Percentiles rank a stretch among this genome's conserved stretches.
Conservation (phyloP, 2,329 filamentous ascomycete genomes). For the Calonectria multiphialidica region DNA sequence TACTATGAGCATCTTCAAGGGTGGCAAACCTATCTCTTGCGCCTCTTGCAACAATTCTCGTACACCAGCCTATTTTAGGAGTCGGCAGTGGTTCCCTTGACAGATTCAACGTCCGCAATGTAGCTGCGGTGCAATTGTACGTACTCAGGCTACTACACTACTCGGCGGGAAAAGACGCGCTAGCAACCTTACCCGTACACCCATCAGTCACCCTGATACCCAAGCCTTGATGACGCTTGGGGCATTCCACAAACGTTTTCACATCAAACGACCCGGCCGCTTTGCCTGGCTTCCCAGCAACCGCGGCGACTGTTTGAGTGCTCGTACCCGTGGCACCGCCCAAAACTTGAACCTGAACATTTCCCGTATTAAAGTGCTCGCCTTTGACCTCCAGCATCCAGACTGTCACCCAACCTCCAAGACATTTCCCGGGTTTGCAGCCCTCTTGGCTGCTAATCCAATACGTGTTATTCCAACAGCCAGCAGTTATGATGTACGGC, state of each 20-base stretch:
- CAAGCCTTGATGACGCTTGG: not conserved
- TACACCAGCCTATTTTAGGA: no score
- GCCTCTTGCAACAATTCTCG: no score
- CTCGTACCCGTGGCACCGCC: not conserved
- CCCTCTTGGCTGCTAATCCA: conserved; percentile 9
- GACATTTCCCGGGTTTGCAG: not conserved
- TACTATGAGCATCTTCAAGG: no score
- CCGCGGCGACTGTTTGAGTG: not conserved
- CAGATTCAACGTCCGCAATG: no score
- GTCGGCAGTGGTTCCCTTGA: no score
- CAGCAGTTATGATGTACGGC: not conserved
- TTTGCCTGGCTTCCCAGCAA: conserved; percentile 5
- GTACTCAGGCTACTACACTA: not conserved
- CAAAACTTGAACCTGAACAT: conserved; percentile 1
- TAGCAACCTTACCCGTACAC: not conserved
- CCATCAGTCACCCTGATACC: conserved; percentile 3
- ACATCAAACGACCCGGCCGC: conserved; percentile 8
- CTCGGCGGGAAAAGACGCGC: not conserved
- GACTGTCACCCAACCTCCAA: not conserved
- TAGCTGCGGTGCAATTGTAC: not conserved
- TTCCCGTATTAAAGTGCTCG: conserved; percentile 9
- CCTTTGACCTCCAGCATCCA: conserved; percentile 10
- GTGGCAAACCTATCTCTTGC: no score
- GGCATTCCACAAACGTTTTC: not conserved
- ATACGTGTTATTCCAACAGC: conserved; percentile 11